Evolutionary conservation across 257 asterid species (phyloP).

Genomic region (Buddleja alternifolia): DNA sequence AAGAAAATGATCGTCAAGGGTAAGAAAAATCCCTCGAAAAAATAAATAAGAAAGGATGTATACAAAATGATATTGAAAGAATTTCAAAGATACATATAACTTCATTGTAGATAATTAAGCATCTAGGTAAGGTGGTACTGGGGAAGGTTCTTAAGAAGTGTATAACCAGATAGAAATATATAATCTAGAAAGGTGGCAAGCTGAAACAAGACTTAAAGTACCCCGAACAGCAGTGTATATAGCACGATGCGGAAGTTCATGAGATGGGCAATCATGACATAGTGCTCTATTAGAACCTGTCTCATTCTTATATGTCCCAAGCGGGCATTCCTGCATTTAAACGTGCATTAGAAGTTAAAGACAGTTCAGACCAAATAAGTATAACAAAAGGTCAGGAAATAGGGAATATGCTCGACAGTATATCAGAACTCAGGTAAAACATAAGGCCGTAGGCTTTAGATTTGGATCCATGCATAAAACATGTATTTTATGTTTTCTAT

Average conservation of each 20-base stretch:
- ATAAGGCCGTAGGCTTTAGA: conserved; percentile 10
- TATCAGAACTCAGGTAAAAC: conserved; percentile 5
- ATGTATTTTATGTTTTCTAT: too few relatives aligned
- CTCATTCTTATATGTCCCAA: conserved; percentile 81
- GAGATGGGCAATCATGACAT: conserved; percentile 65
- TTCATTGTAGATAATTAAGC: conserved; percentile 13
- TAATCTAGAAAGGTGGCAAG: conserved; percentile 17
- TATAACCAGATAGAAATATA: conserved; percentile 13
- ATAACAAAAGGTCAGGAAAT: conserved; percentile 9
- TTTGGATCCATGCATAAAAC: too few relatives aligned
- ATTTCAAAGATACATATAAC: conserved; percentile 17
- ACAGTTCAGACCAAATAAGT: conserved; percentile 2
- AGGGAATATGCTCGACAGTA: conserved; percentile 5
- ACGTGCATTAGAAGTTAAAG: conserved; percentile 29
- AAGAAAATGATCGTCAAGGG: conserved; percentile 18
- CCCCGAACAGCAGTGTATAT: conserved; percentile 69
- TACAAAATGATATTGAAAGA: not conserved
- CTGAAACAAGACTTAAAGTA: conserved; percentile 35
- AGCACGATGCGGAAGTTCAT: conserved; percentile 82
- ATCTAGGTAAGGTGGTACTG: not conserved
- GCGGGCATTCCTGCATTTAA: conserved; percentile 80
- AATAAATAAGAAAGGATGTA: not conserved
- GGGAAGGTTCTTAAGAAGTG: conserved; percentile 13
- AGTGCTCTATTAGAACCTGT: conserved; percentile 72
- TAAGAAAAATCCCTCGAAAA: conserved; percentile 22